These are phyloP conservation scores for Aspergillus aculeatus DNA, from an alignment of 2,329 filamentous ascomycete genomes.

Conservation along the genomic window DNA sequence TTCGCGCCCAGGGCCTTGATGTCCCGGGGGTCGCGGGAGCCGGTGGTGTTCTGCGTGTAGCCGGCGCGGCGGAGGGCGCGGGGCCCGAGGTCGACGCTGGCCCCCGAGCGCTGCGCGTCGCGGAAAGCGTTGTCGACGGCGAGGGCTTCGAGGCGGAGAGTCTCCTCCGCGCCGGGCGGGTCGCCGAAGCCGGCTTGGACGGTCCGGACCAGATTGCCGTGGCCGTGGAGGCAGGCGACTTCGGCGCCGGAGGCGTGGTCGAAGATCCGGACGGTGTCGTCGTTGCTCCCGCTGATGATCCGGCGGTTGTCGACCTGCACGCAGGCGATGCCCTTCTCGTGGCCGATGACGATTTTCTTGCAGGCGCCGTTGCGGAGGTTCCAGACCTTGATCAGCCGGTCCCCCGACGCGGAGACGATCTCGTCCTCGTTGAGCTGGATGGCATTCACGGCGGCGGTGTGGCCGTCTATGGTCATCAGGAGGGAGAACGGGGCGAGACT, in stretches of 20 bases:
- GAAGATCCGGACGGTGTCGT: constrained; percentile 94
- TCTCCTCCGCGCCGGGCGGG: constrained; percentile 72
- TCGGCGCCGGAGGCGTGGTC: constrained; percentile 82
- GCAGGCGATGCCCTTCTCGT: constrained; percentile 93
- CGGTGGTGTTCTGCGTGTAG: constrained; percentile 60
- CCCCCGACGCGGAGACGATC: constrained; percentile 91
- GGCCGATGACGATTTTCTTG: constrained; percentile 75
- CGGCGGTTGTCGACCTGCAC: constrained; percentile 93
- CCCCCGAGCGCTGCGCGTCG: constrained; percentile 52
- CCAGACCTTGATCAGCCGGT: constrained; percentile 93
- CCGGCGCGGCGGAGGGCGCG: constrained; percentile 53
- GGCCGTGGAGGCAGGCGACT: constrained; percentile 80
- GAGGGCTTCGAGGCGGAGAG: constrained; percentile 70
- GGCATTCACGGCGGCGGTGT: constrained; percentile 90
- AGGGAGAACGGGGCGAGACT: constrained; percentile 66
- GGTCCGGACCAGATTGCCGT: constrained; percentile 82
- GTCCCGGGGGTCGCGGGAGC: constrained; percentile 71
- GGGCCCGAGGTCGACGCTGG: constrained; percentile 34
- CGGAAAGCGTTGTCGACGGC: constrained; percentile 73
- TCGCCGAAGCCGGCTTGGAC: constrained; percentile 95
- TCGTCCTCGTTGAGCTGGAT: constrained; percentile 84
- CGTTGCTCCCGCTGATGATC: constrained; percentile 93
- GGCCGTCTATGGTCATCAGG: constrained; percentile 77
- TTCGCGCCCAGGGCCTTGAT: constrained; percentile 76
- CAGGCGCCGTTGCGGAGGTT: constrained; percentile 78